A percentile compares a stretch with the other conserved stretches of the same genome.
These are phyloP conservation scores for Tremella fuciformis DNA, from an alignment of 768 basidiomycete species.

Conservation along the genomic window DNA sequence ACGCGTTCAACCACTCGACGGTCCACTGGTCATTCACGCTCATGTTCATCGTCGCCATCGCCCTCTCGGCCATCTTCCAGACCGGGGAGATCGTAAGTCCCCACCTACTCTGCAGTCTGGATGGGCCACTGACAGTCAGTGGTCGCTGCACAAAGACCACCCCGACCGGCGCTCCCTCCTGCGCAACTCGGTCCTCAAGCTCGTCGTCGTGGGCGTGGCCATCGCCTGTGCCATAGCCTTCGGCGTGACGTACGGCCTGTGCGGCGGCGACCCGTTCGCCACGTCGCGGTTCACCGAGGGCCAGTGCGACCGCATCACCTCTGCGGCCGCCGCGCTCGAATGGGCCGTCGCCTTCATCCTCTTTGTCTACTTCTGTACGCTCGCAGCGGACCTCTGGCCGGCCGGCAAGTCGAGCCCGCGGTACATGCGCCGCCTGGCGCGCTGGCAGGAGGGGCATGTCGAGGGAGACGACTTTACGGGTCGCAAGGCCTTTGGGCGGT, in stretches of 20 bases:
- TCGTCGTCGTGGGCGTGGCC: constrained; percentile 49
- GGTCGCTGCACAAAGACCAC: constrained; percentile 51
- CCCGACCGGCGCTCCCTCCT: constrained; percentile 49
- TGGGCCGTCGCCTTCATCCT: constrained; percentile 51
- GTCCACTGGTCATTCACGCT: constrained; percentile 48
- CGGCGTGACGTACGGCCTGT: constrained; percentile 48
- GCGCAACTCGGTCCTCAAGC: constrained; percentile 52
- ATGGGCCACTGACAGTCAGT: constrained; percentile 23
- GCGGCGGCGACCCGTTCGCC: constrained; percentile 29
- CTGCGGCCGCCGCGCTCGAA: constrained; percentile 51
- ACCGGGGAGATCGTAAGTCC: constrained; percentile 48
- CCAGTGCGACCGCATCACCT: constrained; percentile 46
- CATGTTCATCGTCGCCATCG: constrained; percentile 53
- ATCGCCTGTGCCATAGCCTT: constrained; percentile 51
- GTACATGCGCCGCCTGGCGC: constrained; percentile 50
- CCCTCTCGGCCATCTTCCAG: constrained; percentile 52
- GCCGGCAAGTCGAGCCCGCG: constrained; percentile 49
- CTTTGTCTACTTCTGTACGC: constrained; percentile 51
- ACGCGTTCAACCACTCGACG: constrained; percentile 47
- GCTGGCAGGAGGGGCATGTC: constrained; percentile 48
- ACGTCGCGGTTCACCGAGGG: constrained; percentile 23
- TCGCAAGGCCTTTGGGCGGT: constrained; percentile 36
- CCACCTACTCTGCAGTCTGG: not conserved
- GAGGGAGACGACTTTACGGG: constrained; percentile 50
- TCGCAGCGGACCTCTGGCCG: constrained; percentile 54